Percentiles rank a stretch among this genome's conserved stretches.
These are phyloP conservation scores for Mucor racemosus DNA, from an alignment of 371 early-diverging fungal species.

Conservation along the genomic window DNA sequence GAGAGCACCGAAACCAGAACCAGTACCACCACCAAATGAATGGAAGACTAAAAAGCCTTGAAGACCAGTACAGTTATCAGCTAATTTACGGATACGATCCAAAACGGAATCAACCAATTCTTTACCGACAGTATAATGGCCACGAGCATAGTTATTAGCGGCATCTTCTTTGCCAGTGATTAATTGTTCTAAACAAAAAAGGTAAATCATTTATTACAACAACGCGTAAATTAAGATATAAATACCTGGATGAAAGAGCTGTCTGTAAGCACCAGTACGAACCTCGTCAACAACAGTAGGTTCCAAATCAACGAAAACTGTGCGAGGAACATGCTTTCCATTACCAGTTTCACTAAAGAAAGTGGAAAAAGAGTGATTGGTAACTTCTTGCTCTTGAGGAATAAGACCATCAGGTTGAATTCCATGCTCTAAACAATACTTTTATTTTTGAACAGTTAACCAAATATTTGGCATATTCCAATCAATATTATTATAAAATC, in stretches of 20 bases:
- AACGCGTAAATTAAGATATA: not conserved
- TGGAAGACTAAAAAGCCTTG: constrained; percentile 98
- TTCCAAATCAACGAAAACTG: constrained; percentile 98
- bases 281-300: constrained; percentile 98
- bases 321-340: constrained; percentile 98
- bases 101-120: constrained; percentile 96
- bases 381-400: constrained; percentile 59
- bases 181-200: constrained; percentile 95
- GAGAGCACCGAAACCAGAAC: constrained; percentile 98
- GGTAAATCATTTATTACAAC: constrained; percentile 79
- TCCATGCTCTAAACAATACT: constrained; percentile 97
- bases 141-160: constrained; percentile 99
- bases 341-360: constrained; percentile 96
- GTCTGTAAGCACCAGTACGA: constrained; percentile 94
- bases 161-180: constrained; percentile 99
- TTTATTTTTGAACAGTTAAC: not conserved
- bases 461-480: constrained; percentile 38
- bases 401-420: constrained; percentile 96
- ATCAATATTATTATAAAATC: no score
- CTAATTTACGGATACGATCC: constrained; percentile 97
- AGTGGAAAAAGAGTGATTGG: constrained; percentile 66
- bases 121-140: constrained; percentile 99
- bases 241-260: constrained; percentile 96
- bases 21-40: constrained; percentile 99
- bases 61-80: constrained; percentile 98